Conservation (phyloP, 2,329 filamentous ascomycete species). For the Colletotrichum caudatum region DNA sequence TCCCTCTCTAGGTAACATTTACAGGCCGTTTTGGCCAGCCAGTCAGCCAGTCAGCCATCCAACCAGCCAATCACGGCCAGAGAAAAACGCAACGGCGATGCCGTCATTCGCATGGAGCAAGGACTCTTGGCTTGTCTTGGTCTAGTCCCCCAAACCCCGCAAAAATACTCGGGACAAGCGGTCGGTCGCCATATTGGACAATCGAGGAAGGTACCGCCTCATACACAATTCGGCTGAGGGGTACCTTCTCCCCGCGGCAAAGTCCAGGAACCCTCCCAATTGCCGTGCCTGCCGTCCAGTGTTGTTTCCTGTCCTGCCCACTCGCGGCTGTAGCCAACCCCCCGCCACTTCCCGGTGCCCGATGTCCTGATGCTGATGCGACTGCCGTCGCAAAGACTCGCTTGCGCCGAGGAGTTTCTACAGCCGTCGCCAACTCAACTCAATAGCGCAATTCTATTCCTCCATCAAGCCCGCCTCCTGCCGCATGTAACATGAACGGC, state of each 20-base stretch:
- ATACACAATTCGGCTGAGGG: not conserved
- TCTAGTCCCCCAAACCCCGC: conserved; percentile 14
- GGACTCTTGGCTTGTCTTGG: conserved; percentile 1
- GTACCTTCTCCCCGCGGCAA: not conserved
- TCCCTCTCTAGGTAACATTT: not conserved
- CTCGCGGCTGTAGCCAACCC: conserved; percentile 20
- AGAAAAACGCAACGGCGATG: not conserved
- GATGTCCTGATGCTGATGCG: conserved; percentile 29
- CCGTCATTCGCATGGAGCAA: not conserved
- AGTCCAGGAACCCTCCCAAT: not conserved
- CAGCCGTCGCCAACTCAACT: conserved; percentile 23
- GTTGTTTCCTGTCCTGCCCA: conserved; percentile 16
- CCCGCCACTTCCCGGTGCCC: conserved; percentile 38
- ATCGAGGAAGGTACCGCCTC: conserved; percentile 3
- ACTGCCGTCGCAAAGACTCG: conserved; percentile 20
- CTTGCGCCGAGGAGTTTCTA: conserved; percentile 21
- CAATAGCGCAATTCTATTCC: not conserved
- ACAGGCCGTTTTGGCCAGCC: not conserved
- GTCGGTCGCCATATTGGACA: not conserved
- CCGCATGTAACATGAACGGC: conserved; percentile 31
- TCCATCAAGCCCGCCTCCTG: not conserved
- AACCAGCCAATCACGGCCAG: conserved; percentile 1
- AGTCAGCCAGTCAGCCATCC: not conserved
- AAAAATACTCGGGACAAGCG: conserved; percentile 5
- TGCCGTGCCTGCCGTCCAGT: conserved; percentile 5